Percentiles rank a stretch among this genome's conserved stretches.
Evolutionary conservation across 805 yeast genomes (phyloP).

Genomic region (Torulaspora delbrueckii): DNA sequence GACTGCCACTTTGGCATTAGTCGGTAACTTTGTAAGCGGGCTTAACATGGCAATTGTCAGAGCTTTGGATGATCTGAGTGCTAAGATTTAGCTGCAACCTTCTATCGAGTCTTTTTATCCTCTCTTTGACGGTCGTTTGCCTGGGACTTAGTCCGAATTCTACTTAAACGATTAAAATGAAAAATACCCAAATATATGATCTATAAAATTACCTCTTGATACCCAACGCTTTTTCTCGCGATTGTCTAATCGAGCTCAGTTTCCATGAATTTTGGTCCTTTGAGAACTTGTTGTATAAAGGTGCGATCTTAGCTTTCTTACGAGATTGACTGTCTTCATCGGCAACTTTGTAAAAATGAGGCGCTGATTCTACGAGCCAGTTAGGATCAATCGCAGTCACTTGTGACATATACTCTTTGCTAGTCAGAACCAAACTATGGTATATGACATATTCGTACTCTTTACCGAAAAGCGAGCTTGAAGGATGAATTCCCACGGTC

Average conservation of each 20-base stretch:
- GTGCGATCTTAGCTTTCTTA: constrained; percentile 63
- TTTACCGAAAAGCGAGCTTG: constrained; percentile 60
- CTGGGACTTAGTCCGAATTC: not conserved
- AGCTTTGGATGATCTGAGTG: not conserved
- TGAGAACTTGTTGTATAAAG: constrained; percentile 58
- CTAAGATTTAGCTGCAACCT: not conserved
- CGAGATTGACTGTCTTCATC: constrained; percentile 52
- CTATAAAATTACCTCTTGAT: constrained; percentile 20
- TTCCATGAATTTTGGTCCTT: constrained; percentile 73
- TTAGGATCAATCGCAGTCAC: constrained; percentile 74
- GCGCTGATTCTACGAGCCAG: constrained; percentile 70
- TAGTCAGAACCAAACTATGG: constrained; percentile 75
- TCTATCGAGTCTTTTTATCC: not conserved
- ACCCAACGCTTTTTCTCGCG: constrained; percentile 31
- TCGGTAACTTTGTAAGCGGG: constrained; percentile 22
- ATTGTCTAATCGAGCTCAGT: constrained; percentile 44
- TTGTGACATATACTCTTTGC: constrained; percentile 88
- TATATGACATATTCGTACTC: constrained; percentile 76
- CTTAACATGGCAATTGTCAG: constrained; percentile 13
- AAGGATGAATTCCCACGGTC: constrained; percentile 81
- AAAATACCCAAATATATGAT: not conserved
- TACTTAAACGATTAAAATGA: constrained; percentile 1
- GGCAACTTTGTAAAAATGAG: constrained; percentile 64
- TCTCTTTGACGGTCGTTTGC: constrained; percentile 2
- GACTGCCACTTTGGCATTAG: constrained; percentile 53